Evolutionary conservation across 1,284 basidiomycete genomes (phyloP), one percentile per base, ranked within the genome.

Genomic region (Leccinum laetum): DNA sequence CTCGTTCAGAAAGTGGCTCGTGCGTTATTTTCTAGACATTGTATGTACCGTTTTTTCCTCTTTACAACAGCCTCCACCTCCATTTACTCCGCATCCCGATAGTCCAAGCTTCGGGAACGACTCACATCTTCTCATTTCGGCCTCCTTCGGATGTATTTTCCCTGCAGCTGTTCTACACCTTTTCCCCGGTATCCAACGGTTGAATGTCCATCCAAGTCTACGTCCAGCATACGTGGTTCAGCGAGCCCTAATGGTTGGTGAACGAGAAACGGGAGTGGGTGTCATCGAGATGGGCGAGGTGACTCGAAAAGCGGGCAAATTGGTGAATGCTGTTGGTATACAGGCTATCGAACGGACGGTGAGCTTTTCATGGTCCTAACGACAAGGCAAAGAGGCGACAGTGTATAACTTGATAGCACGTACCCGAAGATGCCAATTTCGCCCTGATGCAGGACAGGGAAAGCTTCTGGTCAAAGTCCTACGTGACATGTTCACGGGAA

Each of bases 151-250:
- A 29, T 8, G 94, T 61, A 92, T 98, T 29, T 62, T 72, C 24
- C 88, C 95, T 0, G 75, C 83, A 4, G 70, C 79, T 0, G 79
- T 95, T 56, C 85, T 72, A 53, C 26, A 39, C 18, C 68, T 82
- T 32, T 98, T 98, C 71, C 79, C 78, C 0, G 81, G 83, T 0
- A 77, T 79, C 1, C 86, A 88, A 61, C 80, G 90, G n/a, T 80
- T 99, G 53, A 99, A 99, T 73, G 87, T 99, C 5, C 97, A 99
- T 72, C 96, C 96, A 0, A 97, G 95, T 18, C 79, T 96, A 0
- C 83, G 99, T 24, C 97, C 97, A 0, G 79, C 83, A n/a, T 95
- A 95, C 87, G 96, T 26, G 97, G 97, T 0, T 46, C 97, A 99
- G 75, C 93, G 91, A 77, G 84, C 92, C 0, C 82, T 99, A 44